Evolutionary conservation across 2,329 filamentous ascomycete species (phyloP), one percentile per base, ranked within the genome.

Genomic region (Calonectria crousiana): DNA sequence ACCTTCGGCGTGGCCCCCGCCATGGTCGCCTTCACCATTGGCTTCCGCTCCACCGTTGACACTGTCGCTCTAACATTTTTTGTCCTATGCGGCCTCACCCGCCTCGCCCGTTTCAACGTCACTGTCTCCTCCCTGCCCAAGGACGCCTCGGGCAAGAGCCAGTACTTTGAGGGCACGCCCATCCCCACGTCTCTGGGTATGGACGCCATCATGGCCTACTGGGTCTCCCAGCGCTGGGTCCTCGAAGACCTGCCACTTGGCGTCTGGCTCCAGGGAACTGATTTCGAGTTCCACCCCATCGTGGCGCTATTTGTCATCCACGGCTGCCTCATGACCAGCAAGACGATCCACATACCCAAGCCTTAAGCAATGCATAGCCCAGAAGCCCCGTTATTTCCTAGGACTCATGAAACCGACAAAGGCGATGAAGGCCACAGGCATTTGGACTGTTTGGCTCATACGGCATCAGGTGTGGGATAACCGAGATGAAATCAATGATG

Each of bases 81-180:
- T 86, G 95, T 98, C 56, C 94, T 99, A 67, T 97, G 95, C 86
- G 97, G 97, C 72, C 92, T 99, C 60, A 98, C 96, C 3, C 93
- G 97, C 65, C 92, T 99, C 14, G 97, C 97, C 58, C 94, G 97
- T 78, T 99, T 99, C 92, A 99, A 99, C 85, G 97, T 99, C 67
- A 98, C 97, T 14, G 96, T 97, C 47, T 90, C 93, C 44, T 92
- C 93, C 79, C 91, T 99, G 16, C 97, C 97, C 76, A 98, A 98
- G 86, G 97, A 99, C 84, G 93, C 92, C 64, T 92, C 91, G 0
- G 97, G 97, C 79, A 99, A 99, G 88, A 95, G 94, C 74, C 91
- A 94, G 82, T 99, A 98, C 87, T 99, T 99, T 80, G 97, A 99
- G 87, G 97, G 97, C 80, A 98, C 96, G 0, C 97, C 97, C 1